Percentiles rank a stretch among this genome's conserved stretches.
Conservation (phyloP, 176 grass and related monocot genomes). For the Metroxylon sagu region DNA sequence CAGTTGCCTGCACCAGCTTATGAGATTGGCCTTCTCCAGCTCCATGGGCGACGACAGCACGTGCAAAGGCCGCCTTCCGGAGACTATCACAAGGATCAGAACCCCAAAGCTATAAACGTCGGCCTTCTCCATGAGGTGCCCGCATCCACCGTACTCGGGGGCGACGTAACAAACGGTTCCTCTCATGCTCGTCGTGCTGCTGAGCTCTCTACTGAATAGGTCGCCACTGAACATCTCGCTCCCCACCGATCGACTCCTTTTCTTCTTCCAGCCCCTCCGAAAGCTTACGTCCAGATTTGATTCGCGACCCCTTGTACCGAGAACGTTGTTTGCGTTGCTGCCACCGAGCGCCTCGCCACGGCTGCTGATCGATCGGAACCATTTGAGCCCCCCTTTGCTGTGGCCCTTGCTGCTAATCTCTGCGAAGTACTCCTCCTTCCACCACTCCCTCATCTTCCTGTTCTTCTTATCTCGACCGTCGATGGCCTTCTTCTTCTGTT, state of each 20-base stretch:
- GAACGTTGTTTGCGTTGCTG: background rate
- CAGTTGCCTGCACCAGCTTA: constrained; percentile 84
- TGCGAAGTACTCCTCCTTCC: constrained; percentile 80
- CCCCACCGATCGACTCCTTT: constrained; percentile 33
- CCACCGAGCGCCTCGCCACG: background rate
- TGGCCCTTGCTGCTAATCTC: constrained; percentile 60
- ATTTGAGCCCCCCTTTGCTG: constrained; percentile 27
- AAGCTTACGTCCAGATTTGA: constrained; percentile 25
- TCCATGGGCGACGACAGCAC: constrained; percentile 88
- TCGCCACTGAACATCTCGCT: constrained; percentile 60
- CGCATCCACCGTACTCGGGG: constrained; percentile 36
- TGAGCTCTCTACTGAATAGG: constrained; percentile 54
- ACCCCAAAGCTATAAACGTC: constrained; percentile 52
- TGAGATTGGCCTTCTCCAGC: constrained; percentile 82
- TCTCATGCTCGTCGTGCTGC: constrained; percentile 73
- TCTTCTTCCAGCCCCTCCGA: constrained; percentile 30
- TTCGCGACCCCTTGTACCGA: constrained; percentile 9
- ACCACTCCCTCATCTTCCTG: constrained; percentile 64
- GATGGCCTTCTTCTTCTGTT: constrained; percentile 6
- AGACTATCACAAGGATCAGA: constrained; percentile 63
- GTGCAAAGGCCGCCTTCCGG: constrained; percentile 72
- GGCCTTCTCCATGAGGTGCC: constrained; percentile 30
- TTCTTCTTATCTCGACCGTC: constrained; percentile 23
- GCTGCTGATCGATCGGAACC: constrained; percentile 40
- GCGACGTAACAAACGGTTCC: constrained; percentile 76